Conservation (phyloP, 2,329 filamentous ascomycete species). For the Dactylonectria estremocensis region DNA sequence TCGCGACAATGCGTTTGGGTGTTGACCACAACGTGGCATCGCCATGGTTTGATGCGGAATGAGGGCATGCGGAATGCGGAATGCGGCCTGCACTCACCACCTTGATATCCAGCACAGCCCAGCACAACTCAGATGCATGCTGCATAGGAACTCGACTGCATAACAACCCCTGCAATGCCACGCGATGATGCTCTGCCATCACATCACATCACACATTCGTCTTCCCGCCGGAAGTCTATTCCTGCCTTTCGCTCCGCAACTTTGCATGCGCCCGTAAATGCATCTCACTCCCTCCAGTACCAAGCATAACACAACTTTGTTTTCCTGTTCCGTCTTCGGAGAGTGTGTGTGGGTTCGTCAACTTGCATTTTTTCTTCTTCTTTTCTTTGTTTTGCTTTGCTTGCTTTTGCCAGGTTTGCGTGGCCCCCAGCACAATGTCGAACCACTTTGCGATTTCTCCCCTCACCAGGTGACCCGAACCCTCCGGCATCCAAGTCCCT, state of each 20-base stretch:
- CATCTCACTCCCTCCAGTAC: constrained; percentile 1
- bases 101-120: not conserved
- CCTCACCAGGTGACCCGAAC: constrained; percentile 29
- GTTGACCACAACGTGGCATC: constrained; percentile 30
- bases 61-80: constrained; percentile 8
- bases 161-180: not conserved
- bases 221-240: not conserved
- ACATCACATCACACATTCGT: not conserved
- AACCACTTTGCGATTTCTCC: constrained; percentile 16
- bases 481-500: constrained; percentile 16
- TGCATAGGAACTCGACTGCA: not conserved
- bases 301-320: not conserved
- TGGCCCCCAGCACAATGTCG: constrained; percentile 10
- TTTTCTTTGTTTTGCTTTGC: constrained; percentile 18
- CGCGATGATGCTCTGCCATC: not conserved
- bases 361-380: not conserved
- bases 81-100: not conserved
- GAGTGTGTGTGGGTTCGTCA: constrained; percentile 1
- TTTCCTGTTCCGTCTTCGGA: not conserved
- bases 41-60: constrained; percentile 21
- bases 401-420: constrained; percentile 30
- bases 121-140: not conserved
- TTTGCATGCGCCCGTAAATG: constrained; percentile 26
- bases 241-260: not conserved
- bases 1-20: not conserved